These are phyloP conservation scores for Hsuehochloa calcarea DNA, from an alignment of 176 grass and related monocot species.

Conservation along the genomic window DNA sequence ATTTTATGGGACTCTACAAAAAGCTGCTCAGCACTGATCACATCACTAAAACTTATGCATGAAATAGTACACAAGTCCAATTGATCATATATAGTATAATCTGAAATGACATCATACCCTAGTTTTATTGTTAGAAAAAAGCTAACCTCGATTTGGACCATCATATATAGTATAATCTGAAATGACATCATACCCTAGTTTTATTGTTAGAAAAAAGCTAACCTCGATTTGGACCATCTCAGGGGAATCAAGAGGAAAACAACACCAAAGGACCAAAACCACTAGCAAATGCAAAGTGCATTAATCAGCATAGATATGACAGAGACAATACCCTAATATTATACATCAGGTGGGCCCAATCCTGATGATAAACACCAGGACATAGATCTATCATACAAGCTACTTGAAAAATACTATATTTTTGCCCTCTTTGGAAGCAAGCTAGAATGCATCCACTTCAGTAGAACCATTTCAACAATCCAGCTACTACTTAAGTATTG, in stretches of 20 bases:
- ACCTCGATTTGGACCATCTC: slow-evolving; percentile 41
- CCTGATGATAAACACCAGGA: slow-evolving; percentile 16
- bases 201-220: too few species aligned
- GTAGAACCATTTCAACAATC: too few species aligned
- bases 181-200: too few species aligned
- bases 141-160: too few species aligned
- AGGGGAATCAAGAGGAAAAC: slow-evolving; percentile 37
- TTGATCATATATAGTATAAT: slow-evolving; percentile 32
- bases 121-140: too few species aligned
- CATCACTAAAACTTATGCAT: slow-evolving; percentile 22
- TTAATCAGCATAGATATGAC: slow-evolving; percentile 23
- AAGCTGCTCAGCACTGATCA: slow-evolving; percentile 25
- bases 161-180: too few species aligned
- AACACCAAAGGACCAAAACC: slow-evolving; percentile 25
- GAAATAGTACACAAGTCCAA: slow-evolving; percentile 23
- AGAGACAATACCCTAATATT: slow-evolving; percentile 39
- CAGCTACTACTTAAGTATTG: too few species aligned
- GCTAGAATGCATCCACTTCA: too few species aligned
- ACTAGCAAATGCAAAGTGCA: slow-evolving; percentile 4
- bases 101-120: too few species aligned
- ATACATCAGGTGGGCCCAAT: slow-evolving; percentile 24
- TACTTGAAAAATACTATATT: background rate
- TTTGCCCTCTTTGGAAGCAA: background rate
- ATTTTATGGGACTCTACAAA: background rate
- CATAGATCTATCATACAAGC: slow-evolving; percentile 21